Percentiles rank a stretch among this genome's conserved stretches.
Evolutionary conservation across 176 grass and related monocot species (phyloP).

Genomic region (Triticum dicoccoides): DNA sequence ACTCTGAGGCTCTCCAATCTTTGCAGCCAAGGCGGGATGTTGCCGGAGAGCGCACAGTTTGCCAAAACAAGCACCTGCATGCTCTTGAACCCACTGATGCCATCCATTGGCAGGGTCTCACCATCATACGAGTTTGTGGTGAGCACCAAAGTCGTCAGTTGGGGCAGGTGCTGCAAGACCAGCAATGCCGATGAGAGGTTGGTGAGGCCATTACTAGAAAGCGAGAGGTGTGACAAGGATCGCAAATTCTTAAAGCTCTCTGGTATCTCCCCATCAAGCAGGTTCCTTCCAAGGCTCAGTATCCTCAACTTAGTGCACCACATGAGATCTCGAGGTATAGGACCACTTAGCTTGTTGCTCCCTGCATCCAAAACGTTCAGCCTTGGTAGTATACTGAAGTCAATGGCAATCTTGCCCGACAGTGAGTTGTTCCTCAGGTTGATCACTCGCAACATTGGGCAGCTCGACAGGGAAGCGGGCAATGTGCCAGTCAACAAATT

Average conservation of each 20-base stretch:
- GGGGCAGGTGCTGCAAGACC: conserved; percentile 51
- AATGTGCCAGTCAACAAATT: conserved; percentile 56
- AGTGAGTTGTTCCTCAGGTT: conserved; percentile 76
- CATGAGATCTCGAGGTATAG: conserved; percentile 43
- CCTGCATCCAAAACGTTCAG: conserved; percentile 64
- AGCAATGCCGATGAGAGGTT: conserved; percentile 42
- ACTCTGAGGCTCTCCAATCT: conserved; percentile 15
- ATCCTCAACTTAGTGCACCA: conserved; percentile 37
- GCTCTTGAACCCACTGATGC: conserved; percentile 45
- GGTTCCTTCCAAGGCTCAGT: conserved; percentile 53
- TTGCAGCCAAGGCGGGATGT: conserved; percentile 44
- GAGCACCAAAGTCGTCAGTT: conserved; percentile 47
- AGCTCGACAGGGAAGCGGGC: conserved; percentile 59
- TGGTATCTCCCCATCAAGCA: conserved; percentile 47
- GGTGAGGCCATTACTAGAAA: conserved; percentile 43
- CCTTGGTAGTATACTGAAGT: conserved; percentile 42
- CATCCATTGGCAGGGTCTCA: conserved; percentile 31
- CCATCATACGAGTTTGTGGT: conserved; percentile 42
- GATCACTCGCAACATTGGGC: conserved; percentile 41
- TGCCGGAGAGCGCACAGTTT: conserved; percentile 48
- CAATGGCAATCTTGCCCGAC: conserved; percentile 40
- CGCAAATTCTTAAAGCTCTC: conserved; percentile 41
- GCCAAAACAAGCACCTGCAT: conserved; percentile 49
- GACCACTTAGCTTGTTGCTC: conserved; percentile 47
- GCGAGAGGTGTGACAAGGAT: conserved; percentile 34